Evolutionary conservation across 2,329 filamentous ascomycete genomes (phyloP).

Genomic region (Clonostachys rhizophaga): DNA sequence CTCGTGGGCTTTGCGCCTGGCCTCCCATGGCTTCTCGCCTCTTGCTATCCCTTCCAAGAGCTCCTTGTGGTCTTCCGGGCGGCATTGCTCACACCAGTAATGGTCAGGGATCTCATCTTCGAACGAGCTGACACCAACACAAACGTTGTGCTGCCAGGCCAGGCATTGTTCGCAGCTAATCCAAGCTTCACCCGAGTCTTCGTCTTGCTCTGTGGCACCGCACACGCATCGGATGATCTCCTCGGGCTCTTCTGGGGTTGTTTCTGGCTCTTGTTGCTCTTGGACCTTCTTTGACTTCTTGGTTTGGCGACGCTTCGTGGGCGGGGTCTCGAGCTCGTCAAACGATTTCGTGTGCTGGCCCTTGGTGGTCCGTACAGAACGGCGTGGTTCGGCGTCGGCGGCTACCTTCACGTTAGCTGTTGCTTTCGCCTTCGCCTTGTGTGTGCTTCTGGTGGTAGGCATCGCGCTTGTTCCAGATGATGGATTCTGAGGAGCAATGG

Average conservation of each 20-base stretch:
- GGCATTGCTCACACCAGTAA: conserved; percentile 92
- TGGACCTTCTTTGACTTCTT: conserved; percentile 55
- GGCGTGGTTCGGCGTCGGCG: conserved; percentile 70
- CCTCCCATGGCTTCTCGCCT: conserved; percentile 86
- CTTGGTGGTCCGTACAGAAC: conserved; percentile 94
- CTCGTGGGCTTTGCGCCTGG: conserved; percentile 57
- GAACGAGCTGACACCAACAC: conserved; percentile 79
- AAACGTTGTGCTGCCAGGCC: conserved; percentile 97
- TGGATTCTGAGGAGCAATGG: background rate
- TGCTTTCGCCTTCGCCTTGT: background rate
- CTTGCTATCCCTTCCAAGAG: conserved; percentile 72
- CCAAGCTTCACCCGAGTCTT: conserved; percentile 86
- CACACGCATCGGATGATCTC: conserved; percentile 92
- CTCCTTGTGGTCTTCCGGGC: conserved; percentile 76
- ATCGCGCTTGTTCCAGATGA: background rate
- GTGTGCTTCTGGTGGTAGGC: background rate
- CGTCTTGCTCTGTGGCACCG: conserved; percentile 79
- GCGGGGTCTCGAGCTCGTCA: conserved; percentile 63
- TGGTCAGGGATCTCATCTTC: conserved; percentile 73
- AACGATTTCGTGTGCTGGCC: conserved; percentile 90
- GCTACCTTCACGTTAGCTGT: conserved; percentile 19
- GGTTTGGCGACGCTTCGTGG: conserved; percentile 47
- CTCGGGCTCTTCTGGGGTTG: conserved; percentile 44
- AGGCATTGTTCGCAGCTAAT: conserved; percentile 91
- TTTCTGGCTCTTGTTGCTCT: conserved; percentile 45